Evolutionary conservation across 73 alveolate genomes (phyloP), one percentile per base, ranked within the genome.

Genomic region (Strombidium stylifer): DNA sequence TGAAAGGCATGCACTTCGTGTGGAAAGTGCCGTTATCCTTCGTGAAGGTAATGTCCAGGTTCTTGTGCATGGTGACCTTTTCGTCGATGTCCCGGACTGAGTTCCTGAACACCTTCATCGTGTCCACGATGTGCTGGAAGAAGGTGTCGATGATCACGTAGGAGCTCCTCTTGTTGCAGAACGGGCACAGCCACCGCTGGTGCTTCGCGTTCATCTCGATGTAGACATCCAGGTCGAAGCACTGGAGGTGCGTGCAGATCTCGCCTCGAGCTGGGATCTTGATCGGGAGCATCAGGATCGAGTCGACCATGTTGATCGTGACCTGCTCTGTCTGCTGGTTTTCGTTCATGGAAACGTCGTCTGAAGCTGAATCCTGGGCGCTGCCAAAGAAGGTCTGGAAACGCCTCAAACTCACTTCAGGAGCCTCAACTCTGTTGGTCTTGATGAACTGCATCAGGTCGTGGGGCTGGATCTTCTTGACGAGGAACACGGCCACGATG

Each of bases 221-320:
- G 55, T 69, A 77, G n/a, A 79, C 20, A 14, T 50, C 84, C 2
- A 77, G 26, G 32, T 69, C 77, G 53, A 77, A 77, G 58, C 84
- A 69, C 41, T 77, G 79, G 14, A 77, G 28, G 55, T 77, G 89
- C 0, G 64, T 37, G 66, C 89, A 77, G 32, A 34, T 48, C n/a
- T 45, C 72, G 6, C 84, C 89, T 26, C 89, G n/a, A 15, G 72
- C 89, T n/a, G 89, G 82, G 28, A 14, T 42, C 21, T 77, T 61
- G 19, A 77, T 44, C 2, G 61, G 48, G 19, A 79, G 24, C 30
- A 66, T 26, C 27, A 48, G 31, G 15, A 77, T 48, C 32, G 25
- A 19, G 1, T 64, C 18, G 26, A 51, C 78, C 18, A 30, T 5
- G 12, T 64, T n/a, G n/a, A n/a, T n/a, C n/a, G n/a, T n/a, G n/a